Base-by-base conservation (phyloP, 2,329 filamentous ascomycete genomes). In the Fusarium dlaminii region DNA sequence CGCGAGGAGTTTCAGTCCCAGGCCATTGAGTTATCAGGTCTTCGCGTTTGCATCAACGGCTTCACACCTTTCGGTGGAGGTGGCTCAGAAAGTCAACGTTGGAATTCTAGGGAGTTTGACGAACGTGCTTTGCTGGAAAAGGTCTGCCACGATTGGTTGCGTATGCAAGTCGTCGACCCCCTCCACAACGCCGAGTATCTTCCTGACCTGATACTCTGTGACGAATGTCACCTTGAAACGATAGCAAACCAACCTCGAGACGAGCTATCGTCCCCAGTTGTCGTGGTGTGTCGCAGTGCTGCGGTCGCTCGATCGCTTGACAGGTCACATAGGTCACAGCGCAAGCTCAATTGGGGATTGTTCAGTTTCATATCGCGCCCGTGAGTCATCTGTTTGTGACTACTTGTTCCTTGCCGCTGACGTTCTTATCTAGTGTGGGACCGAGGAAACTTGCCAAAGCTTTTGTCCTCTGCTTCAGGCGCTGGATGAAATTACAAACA, bases 361-460 rank as follows among this genome's bases (percentile, higher is more conserved):
- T 81, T 39, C 78, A 84, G 60, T 80, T 83, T 70, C 36, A 79
- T 84, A 27, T 82, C 83, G 10, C 83, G 82, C 36, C 83, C 83
- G 80, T 83, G 60, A 74, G 82, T 18, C 4, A 8, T n/a, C 37
- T 18, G 9, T 24, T 5, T 12, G 14, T 30, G 14, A 8, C 17
- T n/a, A 30, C 2, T 42, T 42, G 6, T 3, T 62, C 4, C 42
- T 72, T 9, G 3, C 20, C 22, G 17, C 42, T 73, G 13, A 39
- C 36, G 14, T n/a, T 32, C 18, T 37, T n/a, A 14, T 32, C 12
- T 37, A 84, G 82, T 5, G 75, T 82, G 10, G 82, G 83, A 0
- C 83, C 83, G 8, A 81, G 82, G 13, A 84, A 84, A 63, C 73
- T 84, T 6, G 81, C 81, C 10, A 81, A 81, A 30, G 76, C 80